These are phyloP conservation scores for Nicotiana noctiflora DNA, from an alignment of 257 asterid species.

Conservation along the genomic window DNA sequence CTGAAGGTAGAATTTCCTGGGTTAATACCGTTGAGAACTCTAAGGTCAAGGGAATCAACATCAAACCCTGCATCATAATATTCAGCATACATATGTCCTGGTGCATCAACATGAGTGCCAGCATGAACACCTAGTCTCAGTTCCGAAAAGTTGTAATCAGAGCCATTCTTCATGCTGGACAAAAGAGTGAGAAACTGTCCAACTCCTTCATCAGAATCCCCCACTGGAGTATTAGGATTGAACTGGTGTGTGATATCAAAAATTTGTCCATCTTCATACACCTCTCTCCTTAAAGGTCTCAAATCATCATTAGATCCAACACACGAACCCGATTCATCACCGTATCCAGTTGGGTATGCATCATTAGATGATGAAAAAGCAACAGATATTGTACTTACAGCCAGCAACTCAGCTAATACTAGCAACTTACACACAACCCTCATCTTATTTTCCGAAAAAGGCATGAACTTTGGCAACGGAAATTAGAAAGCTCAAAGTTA, in stretches of 20 bases:
- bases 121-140: constrained; percentile 43
- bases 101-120: constrained; percentile 92
- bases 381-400: constrained; percentile 15
- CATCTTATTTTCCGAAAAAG: constrained; percentile 23
- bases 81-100: constrained; percentile 62
- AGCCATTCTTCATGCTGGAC: constrained; percentile 74
- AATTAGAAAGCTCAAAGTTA: not conserved
- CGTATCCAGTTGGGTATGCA: constrained; percentile 46
- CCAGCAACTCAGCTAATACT: constrained; percentile 24
- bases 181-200: constrained; percentile 47
- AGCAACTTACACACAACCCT: constrained; percentile 22
- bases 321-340: constrained; percentile 32
- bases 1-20: not conserved
- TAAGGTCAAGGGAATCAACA: constrained; percentile 73
- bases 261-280: constrained; percentile 45
- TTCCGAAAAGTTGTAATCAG: constrained; percentile 74
- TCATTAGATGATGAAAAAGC: constrained; percentile 20
- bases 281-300: constrained; percentile 34
- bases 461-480: not conserved
- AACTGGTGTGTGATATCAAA: constrained; percentile 63
- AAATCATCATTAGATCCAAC: constrained; percentile 15
- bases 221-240: constrained; percentile 49
- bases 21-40: constrained; percentile 55
- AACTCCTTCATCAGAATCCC: constrained; percentile 40
- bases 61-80: constrained; percentile 68